phyloP scores from a whole-genome alignment of 1,284 basidiomycete species.

The Leccinum variabile region DNA sequence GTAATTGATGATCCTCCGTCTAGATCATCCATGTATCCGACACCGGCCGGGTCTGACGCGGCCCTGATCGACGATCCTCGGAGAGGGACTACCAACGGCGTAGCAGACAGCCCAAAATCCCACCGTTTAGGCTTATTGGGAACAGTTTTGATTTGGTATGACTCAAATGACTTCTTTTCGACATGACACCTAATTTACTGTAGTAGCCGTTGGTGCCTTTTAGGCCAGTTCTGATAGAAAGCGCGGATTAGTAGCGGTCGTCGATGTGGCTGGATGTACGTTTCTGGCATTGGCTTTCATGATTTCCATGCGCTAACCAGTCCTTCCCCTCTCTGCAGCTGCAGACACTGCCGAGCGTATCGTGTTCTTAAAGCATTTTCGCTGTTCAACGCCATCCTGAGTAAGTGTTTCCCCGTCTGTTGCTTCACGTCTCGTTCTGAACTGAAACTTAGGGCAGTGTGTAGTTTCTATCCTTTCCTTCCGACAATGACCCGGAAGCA shows the following conservation, averaged over 20 bases:
- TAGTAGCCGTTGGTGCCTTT: constrained; percentile 67
- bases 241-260: constrained; percentile 64
- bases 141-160: constrained; percentile 75
- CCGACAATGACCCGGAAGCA: constrained; percentile 64
- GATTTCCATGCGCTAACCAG: not conserved
- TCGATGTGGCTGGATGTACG: constrained; percentile 63
- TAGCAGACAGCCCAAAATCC: too few relatives aligned
- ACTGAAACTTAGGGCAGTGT: constrained; percentile 43
- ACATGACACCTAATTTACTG: constrained; percentile 18
- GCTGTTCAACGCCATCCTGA: constrained; percentile 68
- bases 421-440: constrained; percentile 14
- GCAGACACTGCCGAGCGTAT: constrained; percentile 72
- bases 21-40: too few relatives aligned
- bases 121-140: constrained; percentile 62
- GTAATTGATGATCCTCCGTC: too few relatives aligned
- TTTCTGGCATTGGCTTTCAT: constrained; percentile 16
- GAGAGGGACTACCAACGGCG: too few relatives aligned
- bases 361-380: constrained; percentile 75
- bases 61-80: too few relatives aligned
- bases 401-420: constrained; percentile 41
- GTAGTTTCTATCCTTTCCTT: constrained; percentile 56
- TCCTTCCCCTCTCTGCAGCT: constrained; percentile 52
- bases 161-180: constrained; percentile 13
- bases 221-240: constrained; percentile 69
- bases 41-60: too few relatives aligned